Evolutionary conservation across 2,329 filamentous ascomycete genomes (phyloP).

Genomic region (Botrytis pseudocinerea): DNA sequence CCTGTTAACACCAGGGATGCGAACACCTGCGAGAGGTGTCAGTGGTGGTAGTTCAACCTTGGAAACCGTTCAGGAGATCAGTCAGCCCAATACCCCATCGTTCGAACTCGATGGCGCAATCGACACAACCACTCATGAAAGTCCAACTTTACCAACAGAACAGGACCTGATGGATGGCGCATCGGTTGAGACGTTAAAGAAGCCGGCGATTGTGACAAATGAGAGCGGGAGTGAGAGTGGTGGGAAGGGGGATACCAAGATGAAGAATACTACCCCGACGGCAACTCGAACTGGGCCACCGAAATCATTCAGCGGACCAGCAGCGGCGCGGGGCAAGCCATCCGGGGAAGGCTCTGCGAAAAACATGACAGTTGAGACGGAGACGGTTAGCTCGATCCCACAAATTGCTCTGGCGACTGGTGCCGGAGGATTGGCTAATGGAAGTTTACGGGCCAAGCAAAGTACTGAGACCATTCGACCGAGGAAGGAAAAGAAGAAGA

Average conservation of each 20-base stretch:
- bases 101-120: slow-evolving; percentile 50
- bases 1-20: slow-evolving; percentile 49
- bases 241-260: slow-evolving; percentile 51
- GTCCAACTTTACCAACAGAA: slow-evolving; percentile 50
- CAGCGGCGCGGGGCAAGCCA: slow-evolving; percentile 64
- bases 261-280: slow-evolving; percentile 43
- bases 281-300: slow-evolving; percentile 56
- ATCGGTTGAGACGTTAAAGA: slow-evolving; percentile 46
- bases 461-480: slow-evolving; percentile 96
- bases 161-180: slow-evolving; percentile 39
- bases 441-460: slow-evolving; percentile 79
- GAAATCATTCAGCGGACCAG: slow-evolving; percentile 63
- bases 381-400: slow-evolving; percentile 88
- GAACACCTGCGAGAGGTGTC: slow-evolving; percentile 60
- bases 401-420: slow-evolving; percentile 75
- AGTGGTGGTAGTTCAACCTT: slow-evolving; percentile 63
- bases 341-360: slow-evolving; percentile 70
- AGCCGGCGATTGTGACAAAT: slow-evolving; percentile 46
- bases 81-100: slow-evolving; percentile 70
- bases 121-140: slow-evolving; percentile 49
- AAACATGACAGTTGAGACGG: slow-evolving; percentile 97
- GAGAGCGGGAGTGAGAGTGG: slow-evolving; percentile 69
- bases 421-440: slow-evolving; percentile 60
- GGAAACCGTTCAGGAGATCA: slow-evolving; percentile 91
- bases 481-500: slow-evolving; percentile 83